Conservation (phyloP, 2,329 filamentous ascomycete species). For the Penicillium expansum region DNA sequence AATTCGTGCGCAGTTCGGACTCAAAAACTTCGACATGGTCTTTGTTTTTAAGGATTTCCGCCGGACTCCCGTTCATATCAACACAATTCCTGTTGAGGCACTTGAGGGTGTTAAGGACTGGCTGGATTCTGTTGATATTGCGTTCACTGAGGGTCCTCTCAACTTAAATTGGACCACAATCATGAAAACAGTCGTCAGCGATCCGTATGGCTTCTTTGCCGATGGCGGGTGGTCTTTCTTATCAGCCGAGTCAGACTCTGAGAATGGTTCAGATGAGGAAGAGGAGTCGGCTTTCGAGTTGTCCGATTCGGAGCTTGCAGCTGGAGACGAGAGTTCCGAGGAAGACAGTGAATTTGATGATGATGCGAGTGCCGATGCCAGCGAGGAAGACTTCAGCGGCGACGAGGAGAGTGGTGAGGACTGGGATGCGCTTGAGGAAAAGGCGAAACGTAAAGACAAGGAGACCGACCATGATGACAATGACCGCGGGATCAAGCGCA, state of each 20-base stretch:
- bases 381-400: slow-evolving; percentile 55
- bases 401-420: slow-evolving; percentile 79
- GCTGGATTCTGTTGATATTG: slow-evolving; percentile 92
- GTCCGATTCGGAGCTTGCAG: slow-evolving; percentile 73
- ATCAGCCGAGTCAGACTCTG: slow-evolving; percentile 80
- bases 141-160: slow-evolving; percentile 88
- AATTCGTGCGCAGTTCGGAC: slow-evolving; percentile 67
- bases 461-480: slow-evolving; percentile 55
- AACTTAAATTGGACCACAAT: slow-evolving; percentile 99
- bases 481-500: slow-evolving; percentile 69
- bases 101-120: slow-evolving; percentile 96
- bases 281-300: slow-evolving; percentile 93
- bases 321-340: slow-evolving; percentile 73
- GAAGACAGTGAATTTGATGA: slow-evolving; percentile 93
- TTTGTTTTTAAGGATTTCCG: slow-evolving; percentile 98
- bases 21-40: slow-evolving; percentile 99
- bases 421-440: slow-evolving; percentile 92
- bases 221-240: slow-evolving; percentile 97
- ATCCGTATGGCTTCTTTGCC: slow-evolving; percentile 91
- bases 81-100: slow-evolving; percentile 94
- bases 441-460: slow-evolving; percentile 65
- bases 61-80: slow-evolving; percentile 86
- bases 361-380: slow-evolving; percentile 75
- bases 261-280: slow-evolving; percentile 72
- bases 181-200: slow-evolving; percentile 96